phyloP scores from a whole-genome alignment of 1,284 basidiomycete genomes.

The Trichosporon coremiiforme region DNA sequence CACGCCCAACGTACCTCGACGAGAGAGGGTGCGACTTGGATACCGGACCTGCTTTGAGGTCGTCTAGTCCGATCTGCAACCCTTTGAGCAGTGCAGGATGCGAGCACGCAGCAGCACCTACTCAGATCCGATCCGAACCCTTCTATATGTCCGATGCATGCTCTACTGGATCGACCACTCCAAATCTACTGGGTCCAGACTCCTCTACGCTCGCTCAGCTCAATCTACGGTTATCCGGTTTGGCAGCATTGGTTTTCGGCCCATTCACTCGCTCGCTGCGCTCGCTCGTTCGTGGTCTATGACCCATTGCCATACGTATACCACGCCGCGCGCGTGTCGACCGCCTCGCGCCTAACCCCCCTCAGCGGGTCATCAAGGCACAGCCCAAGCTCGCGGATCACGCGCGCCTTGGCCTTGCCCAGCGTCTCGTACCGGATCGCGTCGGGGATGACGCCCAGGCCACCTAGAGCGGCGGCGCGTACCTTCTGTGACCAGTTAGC shows the following conservation, averaged over 20 bases:
- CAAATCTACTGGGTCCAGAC: no score
- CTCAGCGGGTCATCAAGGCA: conserved; percentile 82
- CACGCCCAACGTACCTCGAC: background rate
- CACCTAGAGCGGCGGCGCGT: conserved; percentile 72
- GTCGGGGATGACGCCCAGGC: conserved; percentile 70
- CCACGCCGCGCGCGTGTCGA: conserved; percentile 69
- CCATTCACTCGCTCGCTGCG: background rate
- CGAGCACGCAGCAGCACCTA: no score
- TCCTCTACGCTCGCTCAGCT: no score
- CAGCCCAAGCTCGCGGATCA: conserved; percentile 72
- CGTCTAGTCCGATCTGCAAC: no score
- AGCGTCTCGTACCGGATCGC: conserved; percentile 76
- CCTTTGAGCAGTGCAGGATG: no score
- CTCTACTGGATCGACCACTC: background rate
- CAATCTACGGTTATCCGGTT: no score
- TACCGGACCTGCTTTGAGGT: no score
- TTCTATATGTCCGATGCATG: background rate
- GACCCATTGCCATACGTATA: conserved; percentile 35
- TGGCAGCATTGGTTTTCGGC: no score
- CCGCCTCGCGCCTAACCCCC: conserved; percentile 78
- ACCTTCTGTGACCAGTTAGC: conserved; percentile 54
- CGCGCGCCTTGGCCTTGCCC: conserved; percentile 69
- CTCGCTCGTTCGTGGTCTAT: background rate
- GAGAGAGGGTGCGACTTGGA: no score
- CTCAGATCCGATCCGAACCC: no score